phyloP scores from a whole-genome alignment of 345 rosid species.

The Cardiospermum halicacabum region DNA sequence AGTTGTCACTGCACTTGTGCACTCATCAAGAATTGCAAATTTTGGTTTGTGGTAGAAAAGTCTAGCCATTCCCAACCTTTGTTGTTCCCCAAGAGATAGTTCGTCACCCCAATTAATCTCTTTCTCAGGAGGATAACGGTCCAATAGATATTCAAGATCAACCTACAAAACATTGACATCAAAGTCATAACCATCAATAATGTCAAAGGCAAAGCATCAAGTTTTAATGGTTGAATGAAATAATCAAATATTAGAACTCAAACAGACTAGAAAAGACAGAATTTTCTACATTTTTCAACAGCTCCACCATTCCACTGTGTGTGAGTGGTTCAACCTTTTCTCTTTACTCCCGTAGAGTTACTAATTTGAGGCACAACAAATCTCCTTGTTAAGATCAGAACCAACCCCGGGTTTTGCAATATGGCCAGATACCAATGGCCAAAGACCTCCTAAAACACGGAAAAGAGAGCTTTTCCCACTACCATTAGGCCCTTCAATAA shows the following conservation, averaged over 20 bases:
- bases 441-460: constrained; percentile 97
- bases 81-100: constrained; percentile 97
- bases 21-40: constrained; percentile 99
- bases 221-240: constrained; percentile 11
- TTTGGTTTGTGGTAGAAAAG: constrained; percentile 95
- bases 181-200: constrained; percentile 10
- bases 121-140: constrained; percentile 80
- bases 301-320: constrained; percentile 74
- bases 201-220: constrained; percentile 12
- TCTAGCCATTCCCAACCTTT: constrained; percentile 98
- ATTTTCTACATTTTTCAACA: constrained; percentile 74
- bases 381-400: constrained; percentile 97
- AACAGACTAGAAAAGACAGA: constrained; percentile 3
- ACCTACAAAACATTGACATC: constrained; percentile 48
- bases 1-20: constrained; percentile 99
- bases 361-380: constrained; percentile 93
- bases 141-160: constrained; percentile 87
- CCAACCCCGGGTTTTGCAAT: constrained; percentile 98
- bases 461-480: constrained; percentile 99
- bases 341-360: constrained; percentile 93
- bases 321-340: constrained; percentile 67
- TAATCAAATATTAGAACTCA: background rate
- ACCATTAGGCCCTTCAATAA: constrained; percentile 88
- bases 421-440: constrained; percentile 94
- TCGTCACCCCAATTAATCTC: constrained; percentile 99